These are phyloP conservation scores for Rhizoctonia solani DNA, from an alignment of 1,284 basidiomycete species.

Conservation along the genomic window DNA sequence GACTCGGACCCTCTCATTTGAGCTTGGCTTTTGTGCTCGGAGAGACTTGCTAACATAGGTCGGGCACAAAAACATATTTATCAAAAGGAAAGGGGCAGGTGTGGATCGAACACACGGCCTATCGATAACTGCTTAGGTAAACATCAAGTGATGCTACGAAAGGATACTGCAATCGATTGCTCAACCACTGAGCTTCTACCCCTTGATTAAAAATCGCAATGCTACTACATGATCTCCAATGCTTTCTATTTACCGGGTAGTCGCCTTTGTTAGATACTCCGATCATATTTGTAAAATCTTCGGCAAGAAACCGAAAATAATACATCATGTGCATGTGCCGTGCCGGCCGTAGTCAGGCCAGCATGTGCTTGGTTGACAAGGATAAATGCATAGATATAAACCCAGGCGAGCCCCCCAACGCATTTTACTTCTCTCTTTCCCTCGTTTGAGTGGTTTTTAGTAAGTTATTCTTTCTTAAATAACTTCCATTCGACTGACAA, in stretches of 20 bases:
- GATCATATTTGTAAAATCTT: neutral
- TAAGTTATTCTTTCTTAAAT: too few relatives aligned
- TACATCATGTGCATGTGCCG: too few relatives aligned
- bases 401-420: neutral
- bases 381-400: neutral
- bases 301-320: too few relatives aligned
- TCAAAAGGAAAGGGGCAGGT: neutral
- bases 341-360: conserved; percentile 17
- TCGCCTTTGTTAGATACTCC: too few relatives aligned
- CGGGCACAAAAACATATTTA: too few relatives aligned
- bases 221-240: neutral
- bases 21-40: too few relatives aligned
- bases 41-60: too few relatives aligned
- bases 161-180: neutral
- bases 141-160: too few relatives aligned
- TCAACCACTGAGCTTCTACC: conserved; percentile 10
- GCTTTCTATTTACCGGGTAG: neutral
- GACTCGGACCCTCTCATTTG: too few relatives aligned
- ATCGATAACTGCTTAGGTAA: neutral
- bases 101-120: conserved; percentile 11
- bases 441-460: neutral
- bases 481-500: neutral
- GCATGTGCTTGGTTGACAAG: conserved; percentile 5
- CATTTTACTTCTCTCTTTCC: neutral
- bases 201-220: neutral